Percentiles rank a stretch among this genome's conserved stretches.
phyloP scores from a whole-genome alignment of 2,329 filamentous ascomycete genomes.

The Diplodia intermedia region DNA sequence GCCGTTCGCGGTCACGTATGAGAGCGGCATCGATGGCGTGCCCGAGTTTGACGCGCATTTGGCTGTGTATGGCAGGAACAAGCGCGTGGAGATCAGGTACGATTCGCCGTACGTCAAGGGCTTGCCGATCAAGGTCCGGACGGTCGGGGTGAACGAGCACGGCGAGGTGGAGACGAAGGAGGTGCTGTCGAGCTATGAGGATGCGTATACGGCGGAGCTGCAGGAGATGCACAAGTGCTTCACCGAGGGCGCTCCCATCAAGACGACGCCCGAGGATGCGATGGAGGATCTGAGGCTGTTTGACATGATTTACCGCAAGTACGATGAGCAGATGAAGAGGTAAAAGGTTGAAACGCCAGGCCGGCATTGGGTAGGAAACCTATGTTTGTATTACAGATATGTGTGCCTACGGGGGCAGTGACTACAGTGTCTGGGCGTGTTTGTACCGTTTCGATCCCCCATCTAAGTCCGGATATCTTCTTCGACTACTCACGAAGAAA shows the following conservation, averaged over 20 bases:
- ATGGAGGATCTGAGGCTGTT: conserved; percentile 45
- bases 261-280: conserved; percentile 48
- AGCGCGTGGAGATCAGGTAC: conserved; percentile 62
- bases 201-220: conserved; percentile 49
- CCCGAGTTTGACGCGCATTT: conserved; percentile 62
- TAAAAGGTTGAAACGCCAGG: not conserved
- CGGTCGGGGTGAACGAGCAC: conserved; percentile 54
- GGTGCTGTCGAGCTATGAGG: conserved; percentile 45
- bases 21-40: conserved; percentile 62
- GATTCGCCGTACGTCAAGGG: conserved; percentile 67
- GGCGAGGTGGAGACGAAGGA: conserved; percentile 41
- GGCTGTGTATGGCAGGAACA: conserved; percentile 60
- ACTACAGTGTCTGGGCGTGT: no score
- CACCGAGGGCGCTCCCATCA: conserved; percentile 40
- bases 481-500: no score
- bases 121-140: conserved; percentile 57
- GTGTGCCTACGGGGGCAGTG: no score
- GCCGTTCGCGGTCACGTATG: conserved; percentile 63
- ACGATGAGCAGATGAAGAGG: conserved; percentile 25
- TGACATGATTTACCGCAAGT: conserved; percentile 33
- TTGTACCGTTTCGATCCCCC: no score
- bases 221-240: conserved; percentile 48
- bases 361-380: no score
- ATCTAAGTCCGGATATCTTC: no score
- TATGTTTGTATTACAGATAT: no score